Evolutionary conservation across 805 yeast genomes (phyloP).

Genomic region (Wickerhamiella vanderwaltii): DNA sequence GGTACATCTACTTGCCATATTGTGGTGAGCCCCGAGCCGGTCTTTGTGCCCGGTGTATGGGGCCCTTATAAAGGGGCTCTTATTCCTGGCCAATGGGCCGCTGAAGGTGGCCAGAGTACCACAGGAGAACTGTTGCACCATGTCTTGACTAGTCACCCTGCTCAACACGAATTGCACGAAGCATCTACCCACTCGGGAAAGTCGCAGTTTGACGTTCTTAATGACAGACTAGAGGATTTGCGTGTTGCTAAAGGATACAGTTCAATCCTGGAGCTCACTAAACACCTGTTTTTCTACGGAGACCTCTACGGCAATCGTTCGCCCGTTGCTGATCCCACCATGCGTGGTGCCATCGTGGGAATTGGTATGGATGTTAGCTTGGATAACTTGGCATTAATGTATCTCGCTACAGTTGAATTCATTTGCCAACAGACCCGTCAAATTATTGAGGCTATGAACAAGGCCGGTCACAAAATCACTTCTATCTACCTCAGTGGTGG

Average conservation of each 20-base stretch:
- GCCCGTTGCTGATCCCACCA: conserved; percentile 90
- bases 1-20: conserved; percentile 98
- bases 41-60: conserved; percentile 96
- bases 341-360: conserved; percentile 89
- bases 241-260: conserved; percentile 44
- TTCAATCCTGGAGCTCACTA: conserved; percentile 70
- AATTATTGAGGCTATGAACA: conserved; percentile 73
- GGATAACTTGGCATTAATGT: conserved; percentile 72
- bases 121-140: conserved; percentile 91
- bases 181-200: conserved; percentile 49
- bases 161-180: conserved; percentile 56
- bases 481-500: conserved; percentile 91
- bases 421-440: conserved; percentile 97
- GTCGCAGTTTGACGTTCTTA: conserved; percentile 73
- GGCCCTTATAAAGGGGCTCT: conserved; percentile 93
- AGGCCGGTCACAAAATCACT: conserved; percentile 62
- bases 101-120: conserved; percentile 98
- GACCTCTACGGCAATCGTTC: conserved; percentile 95
- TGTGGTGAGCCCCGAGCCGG: conserved; percentile 69
- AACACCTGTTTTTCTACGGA: conserved; percentile 83
- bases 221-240: conserved; percentile 58
- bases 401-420: conserved; percentile 91
- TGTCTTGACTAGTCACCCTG: conserved; percentile 80
- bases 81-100: conserved; percentile 85
- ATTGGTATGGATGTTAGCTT: conserved; percentile 82